Base-by-base conservation (phyloP, 2,329 filamentous ascomycete genomes). In the Aspergillus terreus region DNA sequence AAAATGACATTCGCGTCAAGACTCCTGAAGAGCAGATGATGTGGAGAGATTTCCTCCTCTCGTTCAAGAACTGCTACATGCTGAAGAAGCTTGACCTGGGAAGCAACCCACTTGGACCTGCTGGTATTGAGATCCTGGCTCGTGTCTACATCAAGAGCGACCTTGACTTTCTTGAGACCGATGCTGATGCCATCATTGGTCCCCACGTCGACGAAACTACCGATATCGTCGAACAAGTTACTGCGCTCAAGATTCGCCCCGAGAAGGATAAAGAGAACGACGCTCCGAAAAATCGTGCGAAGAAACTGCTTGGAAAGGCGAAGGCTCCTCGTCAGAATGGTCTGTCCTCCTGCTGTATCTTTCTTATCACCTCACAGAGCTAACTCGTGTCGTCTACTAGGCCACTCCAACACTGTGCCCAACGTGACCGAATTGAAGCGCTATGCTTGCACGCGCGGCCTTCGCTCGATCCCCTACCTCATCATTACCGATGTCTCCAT, bases 1-100 rank as follows among this genome's bases (percentile, higher is more conserved):
- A 68, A 19, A 81, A 81, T 57, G 54, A 66, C 1, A 74, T 81
- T 53, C 59, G 55, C 10, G 67, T 80, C 21, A 55, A 51, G 4
- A 70, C 58, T 9, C 58, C 65, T 7, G 59, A 68, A 17, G 64
- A 78, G 35, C 68, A 71, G 32, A 45, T 52, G 4, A 61, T 71
- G 7, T 80, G 76, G 76, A 64, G 71, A 47, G 46, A 43, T 1
- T 80, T 80, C 50, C 59, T 79, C 12, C 50, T 62, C 5, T 69
- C 76, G 0, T 78, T 79, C 60, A 58, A 62, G 4, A 47, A 63
- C 17, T 79, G 76, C 58, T 71, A 61, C 32, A 60, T 71, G 50
- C 64, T 80, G 23, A 68, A 72, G 43, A 70, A 72, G 41, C 57
- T 80, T 7, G 74, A 79, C 55, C 59, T 80, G 15, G 71, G 74